These are phyloP conservation scores for Gymnopilus junonius DNA, from an alignment of 768 basidiomycete genomes.

Conservation along the genomic window DNA sequence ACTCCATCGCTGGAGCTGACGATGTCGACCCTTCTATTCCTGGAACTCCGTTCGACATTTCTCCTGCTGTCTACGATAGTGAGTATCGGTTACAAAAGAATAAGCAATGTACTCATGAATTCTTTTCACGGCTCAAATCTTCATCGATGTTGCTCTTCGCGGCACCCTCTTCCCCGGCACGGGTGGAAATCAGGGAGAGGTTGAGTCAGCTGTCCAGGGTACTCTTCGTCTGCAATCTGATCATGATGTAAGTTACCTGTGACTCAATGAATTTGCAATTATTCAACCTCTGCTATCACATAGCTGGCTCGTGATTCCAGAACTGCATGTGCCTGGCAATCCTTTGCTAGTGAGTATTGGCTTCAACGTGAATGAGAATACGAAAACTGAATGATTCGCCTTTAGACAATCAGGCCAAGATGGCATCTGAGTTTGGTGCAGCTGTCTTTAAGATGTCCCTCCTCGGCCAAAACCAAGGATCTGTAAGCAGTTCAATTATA, in stretches of 20 bases:
- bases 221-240: conserved; percentile 52
- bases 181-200: conserved; percentile 43
- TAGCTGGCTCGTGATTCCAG: conserved; percentile 41
- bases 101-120: neutral
- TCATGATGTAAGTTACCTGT: conserved; percentile 26
- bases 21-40: conserved; percentile 14
- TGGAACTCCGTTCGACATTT: conserved; percentile 47
- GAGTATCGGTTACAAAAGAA: neutral
- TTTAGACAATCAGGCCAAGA: conserved; percentile 36
- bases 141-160: conserved; percentile 48
- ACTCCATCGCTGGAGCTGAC: conserved; percentile 22
- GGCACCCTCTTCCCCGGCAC: conserved; percentile 45
- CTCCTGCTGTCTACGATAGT: conserved; percentile 45
- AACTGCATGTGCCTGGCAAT: conserved; percentile 54
- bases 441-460: conserved; percentile 49
- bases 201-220: conserved; percentile 40
- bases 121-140: conserved; percentile 42
- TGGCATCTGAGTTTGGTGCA: conserved; percentile 39
- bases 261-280: neutral
- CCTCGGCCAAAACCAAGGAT: conserved; percentile 40
- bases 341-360: conserved; percentile 36
- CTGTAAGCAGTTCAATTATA: conserved; percentile 3
- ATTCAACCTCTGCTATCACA: neutral
- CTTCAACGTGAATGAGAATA: neutral
- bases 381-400: neutral